phyloP scores from a whole-genome alignment of 2,329 filamentous ascomycete genomes.

The Microdochium trichocladiopsis region DNA sequence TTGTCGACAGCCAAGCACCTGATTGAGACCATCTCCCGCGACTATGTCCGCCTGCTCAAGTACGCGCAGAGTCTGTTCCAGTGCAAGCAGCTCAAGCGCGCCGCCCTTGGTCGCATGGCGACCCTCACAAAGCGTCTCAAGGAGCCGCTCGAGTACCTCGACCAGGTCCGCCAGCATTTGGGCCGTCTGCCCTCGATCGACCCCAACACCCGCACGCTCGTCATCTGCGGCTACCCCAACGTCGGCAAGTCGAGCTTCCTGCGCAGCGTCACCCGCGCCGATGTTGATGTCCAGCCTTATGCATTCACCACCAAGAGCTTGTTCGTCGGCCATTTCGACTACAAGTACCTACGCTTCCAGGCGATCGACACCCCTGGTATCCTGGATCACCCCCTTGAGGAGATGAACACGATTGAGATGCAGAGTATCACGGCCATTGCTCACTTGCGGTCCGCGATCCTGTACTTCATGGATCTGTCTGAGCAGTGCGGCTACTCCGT shows the following conservation, averaged over 20 bases:
- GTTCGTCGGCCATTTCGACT: conserved; percentile 97
- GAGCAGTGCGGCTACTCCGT: conserved; percentile 97
- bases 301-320: conserved; percentile 97
- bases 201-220: conserved; percentile 88
- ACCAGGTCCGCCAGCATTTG: conserved; percentile 94
- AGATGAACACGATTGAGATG: conserved; percentile 99
- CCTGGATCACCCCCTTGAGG: conserved; percentile 91
- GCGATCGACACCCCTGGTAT: conserved; percentile 99
- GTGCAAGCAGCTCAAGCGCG: conserved; percentile 97
- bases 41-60: conserved; percentile 93
- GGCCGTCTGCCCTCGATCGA: conserved; percentile 98
- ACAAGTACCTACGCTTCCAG: conserved; percentile 75
- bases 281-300: conserved; percentile 96
- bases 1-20: conserved; percentile 92
- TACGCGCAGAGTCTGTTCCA: conserved; percentile 97
- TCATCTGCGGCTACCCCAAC: conserved; percentile 97
- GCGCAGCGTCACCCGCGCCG: conserved; percentile 83
- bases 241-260: conserved; percentile 97
- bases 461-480: conserved; percentile 97
- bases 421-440: conserved; percentile 97
- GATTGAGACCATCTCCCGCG: conserved; percentile 91
- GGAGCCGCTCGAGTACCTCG: conserved; percentile 89
- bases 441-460: conserved; percentile 86
- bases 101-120: conserved; percentile 94
- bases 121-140: conserved; percentile 93